Evolutionary conservation across 257 asterid species (phyloP).

Genomic region (Dorcoceras hygrometricum): DNA sequence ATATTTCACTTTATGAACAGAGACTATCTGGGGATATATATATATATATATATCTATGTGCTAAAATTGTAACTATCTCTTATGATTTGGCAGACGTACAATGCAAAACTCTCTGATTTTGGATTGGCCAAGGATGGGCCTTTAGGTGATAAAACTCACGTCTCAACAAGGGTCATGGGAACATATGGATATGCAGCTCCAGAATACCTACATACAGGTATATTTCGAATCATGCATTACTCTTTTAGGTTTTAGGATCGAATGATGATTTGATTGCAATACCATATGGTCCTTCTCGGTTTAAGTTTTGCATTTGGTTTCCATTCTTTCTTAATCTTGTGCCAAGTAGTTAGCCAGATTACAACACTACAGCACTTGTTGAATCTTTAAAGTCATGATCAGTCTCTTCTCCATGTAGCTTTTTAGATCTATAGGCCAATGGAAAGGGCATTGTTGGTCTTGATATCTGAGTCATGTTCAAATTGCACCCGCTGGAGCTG

Average conservation of each 20-base stretch:
- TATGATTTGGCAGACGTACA: constrained; percentile 57
- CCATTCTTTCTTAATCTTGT: not conserved
- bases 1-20: constrained; percentile 7
- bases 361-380: not conserved
- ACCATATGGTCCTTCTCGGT: not conserved
- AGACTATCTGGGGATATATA: not conserved
- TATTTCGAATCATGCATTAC: not conserved
- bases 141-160: constrained; percentile 69
- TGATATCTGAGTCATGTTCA: too few species aligned
- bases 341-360: not conserved
- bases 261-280: not conserved
- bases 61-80: not conserved
- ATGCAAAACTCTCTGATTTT: constrained; percentile 89
- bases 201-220: constrained; percentile 81
- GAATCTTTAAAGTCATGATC: not conserved
- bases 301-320: not conserved
- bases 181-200: constrained; percentile 95
- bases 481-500: too few species aligned
- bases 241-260: not conserved
- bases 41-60: not conserved
- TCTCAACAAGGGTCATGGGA: constrained; percentile 76
- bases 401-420: not conserved
- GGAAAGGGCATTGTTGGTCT: not conserved
- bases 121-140: constrained; percentile 95
- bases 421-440: not conserved